Base-by-base conservation (phyloP, 495 filamentous ascomycete genomes). In the Penicillium pancosmium region DNA sequence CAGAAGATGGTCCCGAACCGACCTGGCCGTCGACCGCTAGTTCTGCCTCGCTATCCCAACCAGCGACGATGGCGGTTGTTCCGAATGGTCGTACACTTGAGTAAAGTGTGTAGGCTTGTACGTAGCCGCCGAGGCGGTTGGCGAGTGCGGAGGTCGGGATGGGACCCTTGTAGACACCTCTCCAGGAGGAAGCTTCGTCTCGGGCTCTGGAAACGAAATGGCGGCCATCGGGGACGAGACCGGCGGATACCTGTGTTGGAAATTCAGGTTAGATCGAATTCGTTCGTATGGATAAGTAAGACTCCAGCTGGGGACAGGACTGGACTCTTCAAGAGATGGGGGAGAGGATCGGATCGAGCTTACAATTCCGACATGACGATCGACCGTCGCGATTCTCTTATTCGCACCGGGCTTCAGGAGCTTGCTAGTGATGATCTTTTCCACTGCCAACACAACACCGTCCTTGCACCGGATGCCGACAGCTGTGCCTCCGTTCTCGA, bases 381-480 rank as follows among this genome's bases (percentile, higher is more conserved):
- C 94, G 31, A 98, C 85, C 7, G 92, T 96, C 61, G 91, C 87
- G 78, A 98, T 98, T 68, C 92, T 87, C 82, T 96, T 96, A 80
- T 98, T 98, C 58, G 92, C 92, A 67, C 87, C 88, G 40, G 88
- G 85, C 73, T 97, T 97, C 65, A 98, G 81, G 65, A 98, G 84
- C 76, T 97, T 97, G 80, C 92, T 97, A 36, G 86, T 87, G 76
- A 98, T 84, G 64, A 98, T 87, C 80, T 98, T 98, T 82, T 98
- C 94, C 50, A 96, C 89, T 40, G 95, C 94, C 57, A 98, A 83
- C 55, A 98, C 91, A 43, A 98, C 91, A 62, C 94, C 94, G 77
- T 98, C 91, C 75, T 95, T 95, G 82, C 93, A 97, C 68, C 93
- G 83, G 75, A 98, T 96, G 64, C 94, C 94, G 79, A 98, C 86